phyloP scores from a whole-genome alignment of 2,329 filamentous ascomycete genomes.

The Aspergillus pseudoviridinutans region DNA sequence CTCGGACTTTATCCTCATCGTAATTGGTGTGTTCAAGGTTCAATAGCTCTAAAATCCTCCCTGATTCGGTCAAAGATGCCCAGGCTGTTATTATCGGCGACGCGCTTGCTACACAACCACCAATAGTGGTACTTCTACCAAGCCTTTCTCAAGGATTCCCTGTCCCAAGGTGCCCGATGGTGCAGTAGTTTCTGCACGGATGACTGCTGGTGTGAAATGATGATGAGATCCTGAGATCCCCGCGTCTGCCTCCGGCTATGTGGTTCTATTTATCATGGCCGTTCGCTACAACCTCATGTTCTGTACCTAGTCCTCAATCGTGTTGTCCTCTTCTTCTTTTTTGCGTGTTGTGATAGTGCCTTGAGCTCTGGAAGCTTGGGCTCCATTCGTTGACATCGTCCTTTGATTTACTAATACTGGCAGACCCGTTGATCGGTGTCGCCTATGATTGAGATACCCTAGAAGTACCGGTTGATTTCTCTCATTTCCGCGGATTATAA shows the following conservation, averaged over 20 bases:
- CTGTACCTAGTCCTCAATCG: constrained; percentile 16
- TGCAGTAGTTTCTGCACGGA: constrained; percentile 32
- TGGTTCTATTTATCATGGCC: constrained; percentile 28
- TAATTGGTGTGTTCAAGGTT: constrained; percentile 14
- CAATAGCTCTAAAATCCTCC: background rate
- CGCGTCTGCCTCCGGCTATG: constrained; percentile 3
- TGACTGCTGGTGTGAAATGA: constrained; percentile 9
- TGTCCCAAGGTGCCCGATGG: constrained; percentile 22
- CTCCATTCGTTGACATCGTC: constrained; percentile 21
- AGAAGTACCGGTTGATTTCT: constrained; percentile 15
- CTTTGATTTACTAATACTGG: constrained; percentile 10
- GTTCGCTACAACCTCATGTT: constrained; percentile 19
- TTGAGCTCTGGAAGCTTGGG: constrained; percentile 34
- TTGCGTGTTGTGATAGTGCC: constrained; percentile 20
- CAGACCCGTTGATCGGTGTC: constrained; percentile 33
- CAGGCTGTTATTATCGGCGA: constrained; percentile 6
- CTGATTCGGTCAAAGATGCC: background rate
- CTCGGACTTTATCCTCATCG: background rate
- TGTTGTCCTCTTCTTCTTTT: constrained; percentile 23
- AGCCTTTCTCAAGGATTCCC: constrained; percentile 8
- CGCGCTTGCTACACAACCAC: constrained; percentile 13
- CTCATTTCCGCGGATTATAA: background rate
- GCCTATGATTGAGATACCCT: constrained; percentile 27
- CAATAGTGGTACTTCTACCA: constrained; percentile 14
- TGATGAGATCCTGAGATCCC: constrained; percentile 12